A percentile compares a stretch with the other conserved stretches of the same genome.
These are phyloP conservation scores for Flaveria sonorensis DNA, from an alignment of 129 eudicot genomes.

Conservation along the genomic window DNA sequence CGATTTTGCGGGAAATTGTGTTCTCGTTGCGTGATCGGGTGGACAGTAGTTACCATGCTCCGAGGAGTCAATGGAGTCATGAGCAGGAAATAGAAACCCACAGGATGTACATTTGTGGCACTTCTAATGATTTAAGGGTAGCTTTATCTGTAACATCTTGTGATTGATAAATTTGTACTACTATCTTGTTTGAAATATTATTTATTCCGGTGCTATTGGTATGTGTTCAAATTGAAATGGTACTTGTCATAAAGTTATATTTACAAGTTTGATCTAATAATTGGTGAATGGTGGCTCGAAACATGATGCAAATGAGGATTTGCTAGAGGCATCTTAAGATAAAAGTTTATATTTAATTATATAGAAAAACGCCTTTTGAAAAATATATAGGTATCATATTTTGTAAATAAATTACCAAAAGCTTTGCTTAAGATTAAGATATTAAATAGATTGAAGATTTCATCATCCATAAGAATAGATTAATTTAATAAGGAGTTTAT, in stretches of 20 bases:
- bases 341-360: no score
- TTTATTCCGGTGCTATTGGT: not conserved
- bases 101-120: slow-evolving; percentile 85
- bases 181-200: not conserved
- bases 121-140: slow-evolving; percentile 78
- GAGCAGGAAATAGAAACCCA: slow-evolving; percentile 78
- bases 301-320: no score
- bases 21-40: slow-evolving; percentile 65
- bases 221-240: not conserved
- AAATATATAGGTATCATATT: no score
- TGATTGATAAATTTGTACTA: slow-evolving; percentile 40
- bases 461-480: no score
- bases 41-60: slow-evolving; percentile 66
- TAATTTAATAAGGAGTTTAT: no score
- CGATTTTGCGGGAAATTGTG: slow-evolving; percentile 70
- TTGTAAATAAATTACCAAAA: no score
- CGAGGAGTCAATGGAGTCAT: slow-evolving; percentile 40
- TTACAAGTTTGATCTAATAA: not conserved
- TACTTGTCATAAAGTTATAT: not conserved
- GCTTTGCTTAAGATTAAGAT: no score
- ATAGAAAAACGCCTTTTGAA: no score
- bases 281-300: not conserved
- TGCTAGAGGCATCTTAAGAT: no score
- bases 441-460: no score
- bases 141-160: slow-evolving; percentile 86